phyloP scores from a whole-genome alignment of 805 yeast genomes.

The Wickerhamomyces rabaulensis region DNA sequence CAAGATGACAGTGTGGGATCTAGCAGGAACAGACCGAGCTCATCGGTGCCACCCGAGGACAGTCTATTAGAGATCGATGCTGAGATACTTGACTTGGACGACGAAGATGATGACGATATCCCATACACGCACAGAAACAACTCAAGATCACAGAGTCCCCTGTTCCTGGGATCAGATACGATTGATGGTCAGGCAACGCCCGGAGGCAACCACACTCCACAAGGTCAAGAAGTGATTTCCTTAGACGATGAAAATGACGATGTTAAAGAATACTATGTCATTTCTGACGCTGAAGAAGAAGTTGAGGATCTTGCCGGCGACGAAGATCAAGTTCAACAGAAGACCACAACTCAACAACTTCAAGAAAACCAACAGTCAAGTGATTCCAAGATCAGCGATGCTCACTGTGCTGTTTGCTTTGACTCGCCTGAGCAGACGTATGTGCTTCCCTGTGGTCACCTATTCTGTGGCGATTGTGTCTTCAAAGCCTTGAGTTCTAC shows the following conservation, averaged over 20 bases:
- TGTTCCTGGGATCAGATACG: conserved; percentile 12
- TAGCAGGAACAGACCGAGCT: background rate
- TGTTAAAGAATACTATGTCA: conserved; percentile 13
- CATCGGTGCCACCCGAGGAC: background rate
- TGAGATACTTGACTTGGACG: conserved; percentile 1
- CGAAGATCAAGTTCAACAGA: conserved; percentile 10
- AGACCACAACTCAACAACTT: conserved; percentile 31
- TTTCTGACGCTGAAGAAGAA: conserved; percentile 18
- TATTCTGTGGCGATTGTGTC: conserved; percentile 48
- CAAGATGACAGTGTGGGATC: background rate
- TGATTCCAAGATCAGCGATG: conserved; percentile 12
- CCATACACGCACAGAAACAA: conserved; percentile 20
- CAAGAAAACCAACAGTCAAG: conserved; percentile 12
- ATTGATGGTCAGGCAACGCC: background rate
- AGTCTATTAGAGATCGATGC: background rate
- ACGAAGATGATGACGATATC: conserved; percentile 24
- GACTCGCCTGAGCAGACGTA: conserved; percentile 45
- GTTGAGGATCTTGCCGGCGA: conserved; percentile 4
- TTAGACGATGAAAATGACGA: conserved; percentile 15
- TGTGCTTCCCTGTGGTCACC: conserved; percentile 53
- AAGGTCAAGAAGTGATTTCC: background rate
- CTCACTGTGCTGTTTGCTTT: conserved; percentile 49
- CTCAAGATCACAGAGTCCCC: conserved; percentile 21
- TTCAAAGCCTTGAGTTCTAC: conserved; percentile 38
- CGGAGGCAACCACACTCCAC: background rate